Base-by-base conservation (phyloP, 2,329 filamentous ascomycete genomes). In the Lachnellula subtilissima region DNA sequence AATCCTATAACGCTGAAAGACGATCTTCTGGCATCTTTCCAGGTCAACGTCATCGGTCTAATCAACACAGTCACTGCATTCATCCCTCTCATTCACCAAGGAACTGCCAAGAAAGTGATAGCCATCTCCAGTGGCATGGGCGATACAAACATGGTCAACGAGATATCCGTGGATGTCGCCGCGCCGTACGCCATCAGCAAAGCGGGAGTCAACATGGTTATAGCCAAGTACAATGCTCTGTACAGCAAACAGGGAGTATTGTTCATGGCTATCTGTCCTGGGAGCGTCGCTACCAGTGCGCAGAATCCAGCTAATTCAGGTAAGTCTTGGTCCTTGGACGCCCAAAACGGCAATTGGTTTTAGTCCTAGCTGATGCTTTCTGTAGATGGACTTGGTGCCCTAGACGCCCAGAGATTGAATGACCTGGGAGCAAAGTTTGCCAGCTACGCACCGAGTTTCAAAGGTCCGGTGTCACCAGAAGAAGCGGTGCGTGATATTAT, bases 51-150 rank as follows among this genome's bases (percentile, higher is more conserved):
- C 12, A 48, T 79, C 14, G 78, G 73, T 48, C 74, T 78, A 52
- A 69, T 83, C 51, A 73, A 83, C 55, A 72, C 81, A 0, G 75
- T 79, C 67, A 78, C 78, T 60, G 59, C 75, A 1, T 82, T 80
- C 62, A 46, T 79, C 1, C 80, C 81, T 0, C 72, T 83, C 0
- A 68, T 86, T 37, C 67, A 73, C 1, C 76, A 78, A 47, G 76
- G 81, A 4, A 61, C 69, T 1, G 63, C 57, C 15, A 84, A 83
- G 65, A 84, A 84, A 62, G 71, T 81, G 12, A 73, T 82, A 39
- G 61, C 72, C 12, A 73, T 84, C 9, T 74, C 76, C 7, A 75
- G 65, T 0, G 80, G 78, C 17, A 58, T 74, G 49, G 76, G 74
- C 0, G 80, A 83, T 52, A 17, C 72, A 0, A 74, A 78, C 3